Evolutionary conservation across 2,329 filamentous ascomycete genomes (phyloP), one percentile per base, ranked within the genome.

Genomic region (Leptographium flavum): DNA sequence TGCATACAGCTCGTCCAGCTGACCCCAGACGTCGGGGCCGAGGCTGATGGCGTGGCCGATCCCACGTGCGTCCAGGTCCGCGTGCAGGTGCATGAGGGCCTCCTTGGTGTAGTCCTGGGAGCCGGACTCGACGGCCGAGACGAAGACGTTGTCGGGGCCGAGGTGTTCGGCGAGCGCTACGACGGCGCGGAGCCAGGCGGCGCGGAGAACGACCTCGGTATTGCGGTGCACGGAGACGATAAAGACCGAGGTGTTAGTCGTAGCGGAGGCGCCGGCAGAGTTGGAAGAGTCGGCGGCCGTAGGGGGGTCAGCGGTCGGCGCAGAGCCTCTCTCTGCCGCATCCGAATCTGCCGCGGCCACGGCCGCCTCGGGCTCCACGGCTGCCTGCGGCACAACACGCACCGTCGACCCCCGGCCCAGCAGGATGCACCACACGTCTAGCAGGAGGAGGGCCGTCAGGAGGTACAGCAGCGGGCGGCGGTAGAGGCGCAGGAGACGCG

Each of bases 211-310:
- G 0, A 54, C 51, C 50, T 77, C 78, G 46, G 74, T 78, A 54
- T 83, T 84, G 67, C 78, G 81, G 56, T 83, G 78, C 43, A 79
- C 70, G 36, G 74, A 76, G 14, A 76, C 74, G 43, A 85, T 81
- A 61, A 73, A 85, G 50, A 84, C 69, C 11, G 58, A 60, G 10
- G 57, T 54, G 38, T 62, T 61, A n/a, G n/a, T n/a, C n/a, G n/a
- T n/a, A n/a, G n/a, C n/a, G n/a, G n/a, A n/a, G n/a, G n/a, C n/a
- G n/a, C n/a, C n/a, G n/a, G n/a, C n/a, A n/a, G n/a, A n/a, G n/a
- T n/a, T n/a, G n/a, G n/a, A n/a, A n/a, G n/a, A n/a, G n/a, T n/a
- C n/a, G n/a, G n/a, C n/a, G n/a, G n/a, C n/a, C 17, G 42, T 47
- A 21, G 43, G 42, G 9, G 30, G 39, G 0, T 43, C 50, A 6